phyloP scores from a whole-genome alignment of 129 eudicot genomes.

The Deinandra increscens region DNA sequence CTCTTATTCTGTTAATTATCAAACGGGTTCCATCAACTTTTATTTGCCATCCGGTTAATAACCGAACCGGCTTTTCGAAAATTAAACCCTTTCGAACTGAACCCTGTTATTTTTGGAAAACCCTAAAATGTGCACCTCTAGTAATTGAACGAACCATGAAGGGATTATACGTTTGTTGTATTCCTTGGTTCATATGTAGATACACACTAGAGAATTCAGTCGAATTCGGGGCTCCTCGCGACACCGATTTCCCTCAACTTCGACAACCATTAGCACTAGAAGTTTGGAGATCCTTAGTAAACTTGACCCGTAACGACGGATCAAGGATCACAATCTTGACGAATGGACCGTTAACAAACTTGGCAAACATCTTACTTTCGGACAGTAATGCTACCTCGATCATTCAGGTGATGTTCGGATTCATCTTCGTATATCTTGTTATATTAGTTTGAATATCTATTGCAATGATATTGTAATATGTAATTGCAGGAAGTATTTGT shows the following conservation, averaged over 20 bases:
- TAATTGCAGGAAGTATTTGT: slow-evolving; percentile 60
- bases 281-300: slow-evolving; percentile 59
- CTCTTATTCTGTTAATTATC: too few relatives aligned
- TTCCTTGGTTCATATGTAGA: slow-evolving; percentile 30
- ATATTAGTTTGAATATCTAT: background rate
- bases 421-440: background rate
- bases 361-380: slow-evolving; percentile 62
- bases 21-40: too few relatives aligned
- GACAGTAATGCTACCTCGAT: slow-evolving; percentile 41
- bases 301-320: slow-evolving; percentile 42
- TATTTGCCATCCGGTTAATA: too few relatives aligned
- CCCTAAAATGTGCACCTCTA: too few relatives aligned
- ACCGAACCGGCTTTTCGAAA: too few relatives aligned
- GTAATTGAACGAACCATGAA: too few relatives aligned
- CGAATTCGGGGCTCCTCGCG: slow-evolving; percentile 69
- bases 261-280: slow-evolving; percentile 68
- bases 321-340: slow-evolving; percentile 62
- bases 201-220: slow-evolving; percentile 72
- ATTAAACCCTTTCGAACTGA: too few relatives aligned
- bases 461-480: background rate
- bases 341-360: slow-evolving; percentile 80
- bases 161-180: background rate
- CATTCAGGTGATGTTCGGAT: slow-evolving; percentile 50
- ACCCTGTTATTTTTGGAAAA: too few relatives aligned
- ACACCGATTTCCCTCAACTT: slow-evolving; percentile 71